These are phyloP conservation scores for Trametes sanguinea DNA, from an alignment of 768 basidiomycete species.

Conservation along the genomic window DNA sequence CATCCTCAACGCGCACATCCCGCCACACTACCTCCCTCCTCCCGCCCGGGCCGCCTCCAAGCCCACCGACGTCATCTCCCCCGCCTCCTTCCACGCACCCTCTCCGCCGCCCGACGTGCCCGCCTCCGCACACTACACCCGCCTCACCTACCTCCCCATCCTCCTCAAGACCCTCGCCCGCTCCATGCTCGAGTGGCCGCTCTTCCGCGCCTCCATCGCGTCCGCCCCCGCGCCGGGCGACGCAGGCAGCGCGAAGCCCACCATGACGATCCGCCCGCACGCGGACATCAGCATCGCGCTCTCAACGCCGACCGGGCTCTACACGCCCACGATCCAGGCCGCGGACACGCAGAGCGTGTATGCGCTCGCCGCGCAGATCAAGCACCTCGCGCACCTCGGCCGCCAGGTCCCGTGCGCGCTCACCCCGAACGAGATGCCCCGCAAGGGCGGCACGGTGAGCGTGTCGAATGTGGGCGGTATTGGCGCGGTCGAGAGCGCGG, in stretches of 20 bases:
- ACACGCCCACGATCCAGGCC: conserved; percentile 69
- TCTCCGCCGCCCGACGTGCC: conserved; percentile 49
- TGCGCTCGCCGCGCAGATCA: conserved; percentile 59
- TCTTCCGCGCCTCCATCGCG: conserved; percentile 77
- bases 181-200: conserved; percentile 82
- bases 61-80: conserved; percentile 41
- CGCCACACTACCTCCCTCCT: conserved; percentile 49
- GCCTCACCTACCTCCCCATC: conserved; percentile 80
- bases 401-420: conserved; percentile 68
- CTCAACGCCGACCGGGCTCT: conserved; percentile 80
- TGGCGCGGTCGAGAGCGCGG: conserved; percentile 69
- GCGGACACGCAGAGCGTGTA: conserved; percentile 61
- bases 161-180: conserved; percentile 80
- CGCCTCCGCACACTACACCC: conserved; percentile 55
- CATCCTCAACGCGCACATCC: conserved; percentile 67
- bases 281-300: conserved; percentile 79
- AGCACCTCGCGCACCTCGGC: conserved; percentile 62
- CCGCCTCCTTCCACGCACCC: conserved; percentile 40
- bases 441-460: conserved; percentile 74
- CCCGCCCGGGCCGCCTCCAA: conserved; percentile 40
- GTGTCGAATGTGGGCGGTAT: conserved; percentile 83
- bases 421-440: conserved; percentile 68
- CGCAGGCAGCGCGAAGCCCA: conserved; percentile 48
- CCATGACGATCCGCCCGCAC: conserved; percentile 68
- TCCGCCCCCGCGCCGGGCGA: conserved; percentile 30